Percentiles rank a stretch among this genome's conserved stretches.
Conservation (phyloP, 306 rosid genomes). For the Lablab purpureus region DNA sequence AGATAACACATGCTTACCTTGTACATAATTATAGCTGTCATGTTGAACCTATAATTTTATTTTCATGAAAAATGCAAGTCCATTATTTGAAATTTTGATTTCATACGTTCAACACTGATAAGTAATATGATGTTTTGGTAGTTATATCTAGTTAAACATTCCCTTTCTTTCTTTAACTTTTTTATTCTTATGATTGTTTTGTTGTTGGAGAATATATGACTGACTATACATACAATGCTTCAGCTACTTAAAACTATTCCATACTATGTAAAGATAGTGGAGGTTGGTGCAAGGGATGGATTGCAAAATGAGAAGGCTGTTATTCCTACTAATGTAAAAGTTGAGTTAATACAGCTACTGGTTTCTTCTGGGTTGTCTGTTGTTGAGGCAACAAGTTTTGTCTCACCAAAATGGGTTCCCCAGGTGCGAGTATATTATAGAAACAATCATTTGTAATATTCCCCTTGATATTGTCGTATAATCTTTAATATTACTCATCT, state of each 20-base stretch:
- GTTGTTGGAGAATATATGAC: slow-evolving; percentile 39
- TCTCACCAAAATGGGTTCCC: slow-evolving; percentile 96
- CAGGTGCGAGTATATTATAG: slow-evolving; percentile 62
- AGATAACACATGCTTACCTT: slow-evolving; percentile 10
- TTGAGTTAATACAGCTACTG: slow-evolving; percentile 75
- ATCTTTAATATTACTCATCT: not conserved
- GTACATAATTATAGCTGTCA: slow-evolving; percentile 9
- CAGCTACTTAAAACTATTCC: slow-evolving; percentile 68
- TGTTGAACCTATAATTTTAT: slow-evolving; percentile 33
- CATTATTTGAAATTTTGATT: slow-evolving; percentile 25
- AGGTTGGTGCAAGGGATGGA: slow-evolving; percentile 96
- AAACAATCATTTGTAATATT: slow-evolving; percentile 29
- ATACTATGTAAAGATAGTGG: slow-evolving; percentile 81
- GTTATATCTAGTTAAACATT: slow-evolving; percentile 18
- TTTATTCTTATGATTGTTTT: slow-evolving; percentile 27
- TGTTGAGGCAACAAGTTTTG: slow-evolving; percentile 94
- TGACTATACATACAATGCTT: slow-evolving; percentile 27
- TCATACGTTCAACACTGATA: not conserved
- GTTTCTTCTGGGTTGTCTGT: slow-evolving; percentile 83
- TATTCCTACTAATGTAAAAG: slow-evolving; percentile 81
- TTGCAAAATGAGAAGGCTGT: slow-evolving; percentile 86
- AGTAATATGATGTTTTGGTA: slow-evolving; percentile 19
- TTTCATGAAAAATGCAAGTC: slow-evolving; percentile 1
- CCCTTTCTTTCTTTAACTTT: slow-evolving; percentile 19
- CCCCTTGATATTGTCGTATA: not conserved